These are phyloP conservation scores for Podaxis rugospora DNA, from an alignment of 768 basidiomycete species.

Conservation along the genomic window DNA sequence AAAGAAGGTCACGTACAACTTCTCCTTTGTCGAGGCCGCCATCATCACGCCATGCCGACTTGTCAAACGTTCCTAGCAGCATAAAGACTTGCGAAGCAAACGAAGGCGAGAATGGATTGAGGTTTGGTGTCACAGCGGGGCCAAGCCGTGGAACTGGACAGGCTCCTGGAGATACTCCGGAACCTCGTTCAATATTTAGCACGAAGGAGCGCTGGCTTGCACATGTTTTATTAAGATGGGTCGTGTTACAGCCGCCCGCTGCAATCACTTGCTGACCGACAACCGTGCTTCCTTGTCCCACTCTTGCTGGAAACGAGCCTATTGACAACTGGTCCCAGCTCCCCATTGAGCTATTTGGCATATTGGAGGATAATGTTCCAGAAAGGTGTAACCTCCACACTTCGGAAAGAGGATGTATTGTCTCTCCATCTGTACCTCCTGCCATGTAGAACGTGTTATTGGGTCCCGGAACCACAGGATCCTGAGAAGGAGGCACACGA, in stretches of 20 bases:
- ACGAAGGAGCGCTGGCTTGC: constrained; percentile 58
- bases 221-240: constrained; percentile 42
- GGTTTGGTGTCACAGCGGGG: constrained; percentile 57
- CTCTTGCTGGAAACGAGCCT: constrained; percentile 31
- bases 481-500: constrained; percentile 37
- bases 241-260: constrained; percentile 57
- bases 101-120: constrained; percentile 47
- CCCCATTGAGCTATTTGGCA: constrained; percentile 43
- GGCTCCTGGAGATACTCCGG: constrained; percentile 33
- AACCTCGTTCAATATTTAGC: constrained; percentile 35
- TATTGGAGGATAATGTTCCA: constrained; percentile 69
- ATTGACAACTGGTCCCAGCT: constrained; percentile 56
- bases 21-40: constrained; percentile 62
- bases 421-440: constrained; percentile 58
- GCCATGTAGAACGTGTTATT: constrained; percentile 73
- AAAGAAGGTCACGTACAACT: constrained; percentile 45
- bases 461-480: constrained; percentile 43
- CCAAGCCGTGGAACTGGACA: constrained; percentile 69
- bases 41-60: constrained; percentile 62
- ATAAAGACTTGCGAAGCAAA: constrained; percentile 67
- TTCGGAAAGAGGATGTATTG: constrained; percentile 49
- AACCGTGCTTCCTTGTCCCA: constrained; percentile 57
- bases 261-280: constrained; percentile 48
- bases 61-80: constrained; percentile 63
- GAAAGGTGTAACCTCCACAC: constrained; percentile 69